These are phyloP conservation scores for Sugiyamaella castrensis DNA, from an alignment of 1,139 yeast species.

Conservation along the genomic window DNA sequence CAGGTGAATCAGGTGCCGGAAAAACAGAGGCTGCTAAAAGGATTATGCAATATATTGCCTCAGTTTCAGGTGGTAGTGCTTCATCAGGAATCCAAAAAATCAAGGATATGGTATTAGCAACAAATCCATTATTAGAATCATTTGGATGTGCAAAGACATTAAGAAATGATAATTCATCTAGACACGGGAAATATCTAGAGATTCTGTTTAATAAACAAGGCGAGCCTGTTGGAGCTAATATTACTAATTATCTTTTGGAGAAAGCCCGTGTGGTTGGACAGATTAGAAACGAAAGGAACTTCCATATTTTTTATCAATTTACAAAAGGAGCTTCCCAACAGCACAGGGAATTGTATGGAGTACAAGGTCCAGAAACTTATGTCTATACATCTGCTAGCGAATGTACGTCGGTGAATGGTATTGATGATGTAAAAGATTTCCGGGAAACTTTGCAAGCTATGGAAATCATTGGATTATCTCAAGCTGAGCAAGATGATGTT, in stretches of 20 bases:
- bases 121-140: slow-evolving; percentile 92
- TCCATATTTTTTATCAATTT: slow-evolving; percentile 95
- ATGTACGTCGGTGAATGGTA: slow-evolving; percentile 81
- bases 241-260: slow-evolving; percentile 90
- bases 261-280: slow-evolving; percentile 96
- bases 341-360: slow-evolving; percentile 80
- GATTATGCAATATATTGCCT: slow-evolving; percentile 97
- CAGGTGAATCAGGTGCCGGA: slow-evolving; percentile 99
- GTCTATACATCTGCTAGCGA: slow-evolving; percentile 83
- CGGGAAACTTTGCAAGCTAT: slow-evolving; percentile 80
- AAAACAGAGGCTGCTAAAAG: slow-evolving; percentile 98
- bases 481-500: slow-evolving; percentile 83
- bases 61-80: slow-evolving; percentile 59
- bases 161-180: slow-evolving; percentile 91
- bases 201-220: slow-evolving; percentile 77
- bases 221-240: slow-evolving; percentile 93
- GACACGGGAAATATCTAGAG: slow-evolving; percentile 96
- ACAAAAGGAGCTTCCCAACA: slow-evolving; percentile 86
- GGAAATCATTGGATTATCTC: slow-evolving; percentile 78
- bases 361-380: slow-evolving; percentile 92
- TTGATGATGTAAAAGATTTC: slow-evolving; percentile 79
- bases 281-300: slow-evolving; percentile 86
- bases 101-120: slow-evolving; percentile 96
- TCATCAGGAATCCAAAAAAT: slow-evolving; percentile 71
- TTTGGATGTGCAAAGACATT: slow-evolving; percentile 98